These are phyloP conservation scores for Gnetum montanum DNA, from an alignment of 75 land plant species.

Conservation along the genomic window DNA sequence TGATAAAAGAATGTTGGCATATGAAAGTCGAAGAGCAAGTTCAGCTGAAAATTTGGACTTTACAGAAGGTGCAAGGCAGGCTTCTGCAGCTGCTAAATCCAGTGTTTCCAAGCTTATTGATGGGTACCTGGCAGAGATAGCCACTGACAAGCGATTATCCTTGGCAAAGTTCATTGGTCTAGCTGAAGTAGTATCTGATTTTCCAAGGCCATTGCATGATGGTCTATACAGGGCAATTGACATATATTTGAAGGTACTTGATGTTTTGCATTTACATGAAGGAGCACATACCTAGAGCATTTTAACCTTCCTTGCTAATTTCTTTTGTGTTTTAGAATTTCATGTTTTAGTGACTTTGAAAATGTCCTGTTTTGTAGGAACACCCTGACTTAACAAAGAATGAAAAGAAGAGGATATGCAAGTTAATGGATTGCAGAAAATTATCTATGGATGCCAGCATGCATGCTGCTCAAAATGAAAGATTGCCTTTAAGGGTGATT, in stretches of 20 bases:
- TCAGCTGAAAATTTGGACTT: slow-evolving; percentile 17
- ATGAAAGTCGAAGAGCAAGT: slow-evolving; percentile 13
- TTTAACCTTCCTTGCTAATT: neutral
- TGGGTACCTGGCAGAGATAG: slow-evolving; percentile 56
- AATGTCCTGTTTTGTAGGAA: slow-evolving; percentile 24
- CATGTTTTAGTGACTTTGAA: too few relatives aligned
- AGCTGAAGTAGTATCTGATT: slow-evolving; percentile 39
- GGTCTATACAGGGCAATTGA: slow-evolving; percentile 78
- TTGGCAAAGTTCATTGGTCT: slow-evolving; percentile 42
- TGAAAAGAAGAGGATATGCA: slow-evolving; percentile 52
- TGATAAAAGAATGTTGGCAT: slow-evolving; percentile 8
- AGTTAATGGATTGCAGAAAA: slow-evolving; percentile 64
- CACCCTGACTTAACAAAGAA: slow-evolving; percentile 48
- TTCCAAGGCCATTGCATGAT: slow-evolving; percentile 50
- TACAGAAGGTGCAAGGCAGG: slow-evolving; percentile 13
- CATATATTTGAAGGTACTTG: slow-evolving; percentile 70
- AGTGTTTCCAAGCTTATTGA: slow-evolving; percentile 54
- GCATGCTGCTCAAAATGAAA: slow-evolving; percentile 72
- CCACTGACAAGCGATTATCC: slow-evolving; percentile 34
- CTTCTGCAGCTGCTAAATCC: slow-evolving; percentile 10
- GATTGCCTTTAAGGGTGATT: slow-evolving; percentile 51
- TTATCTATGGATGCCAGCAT: slow-evolving; percentile 59
- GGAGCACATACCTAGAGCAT: neutral
- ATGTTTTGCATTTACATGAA: too few relatives aligned
- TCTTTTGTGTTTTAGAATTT: neutral